Percentiles rank a stretch among this genome's conserved stretches.
phyloP scores from a whole-genome alignment of 2,329 filamentous ascomycete genomes.

The Trichoderma endophyticum region DNA sequence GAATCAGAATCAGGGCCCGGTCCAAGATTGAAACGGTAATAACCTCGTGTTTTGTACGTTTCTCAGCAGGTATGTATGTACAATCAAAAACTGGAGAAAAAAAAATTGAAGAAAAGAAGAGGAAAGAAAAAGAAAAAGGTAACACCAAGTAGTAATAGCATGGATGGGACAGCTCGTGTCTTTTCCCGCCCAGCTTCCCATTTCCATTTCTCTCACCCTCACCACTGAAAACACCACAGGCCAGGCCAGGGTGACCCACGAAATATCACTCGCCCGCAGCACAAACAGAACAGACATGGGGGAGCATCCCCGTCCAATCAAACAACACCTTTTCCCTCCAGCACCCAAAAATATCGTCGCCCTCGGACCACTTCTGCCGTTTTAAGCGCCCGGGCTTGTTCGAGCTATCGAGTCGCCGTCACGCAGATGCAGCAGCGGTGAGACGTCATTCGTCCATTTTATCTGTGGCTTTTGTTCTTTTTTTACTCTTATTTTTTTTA shows the following conservation, averaged over 20 bases:
- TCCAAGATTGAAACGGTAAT: neutral
- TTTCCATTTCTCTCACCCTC: neutral
- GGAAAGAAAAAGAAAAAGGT: neutral
- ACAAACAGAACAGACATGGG: neutral
- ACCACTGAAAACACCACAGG: neutral
- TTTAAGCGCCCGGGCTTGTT: conserved; percentile 11
- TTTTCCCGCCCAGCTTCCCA: neutral
- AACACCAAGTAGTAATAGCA: neutral
- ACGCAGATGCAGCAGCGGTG: conserved; percentile 8
- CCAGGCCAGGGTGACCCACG: neutral
- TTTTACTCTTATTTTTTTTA: neutral
- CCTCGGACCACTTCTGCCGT: conserved; percentile 10
- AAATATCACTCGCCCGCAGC: neutral
- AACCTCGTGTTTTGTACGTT: no score
- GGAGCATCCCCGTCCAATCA: neutral
- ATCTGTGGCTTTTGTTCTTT: neutral
- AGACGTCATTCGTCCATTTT: conserved; percentile 6
- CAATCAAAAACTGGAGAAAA: neutral
- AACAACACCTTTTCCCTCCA: neutral
- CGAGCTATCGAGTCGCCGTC: neutral
- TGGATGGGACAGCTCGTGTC: neutral
- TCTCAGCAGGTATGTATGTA: neutral
- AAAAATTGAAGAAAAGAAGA: neutral
- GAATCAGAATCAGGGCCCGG: neutral
- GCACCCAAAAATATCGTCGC: neutral